phyloP scores from a whole-genome alignment of 345 rosid species.

The Sisymbrium altissimum region DNA sequence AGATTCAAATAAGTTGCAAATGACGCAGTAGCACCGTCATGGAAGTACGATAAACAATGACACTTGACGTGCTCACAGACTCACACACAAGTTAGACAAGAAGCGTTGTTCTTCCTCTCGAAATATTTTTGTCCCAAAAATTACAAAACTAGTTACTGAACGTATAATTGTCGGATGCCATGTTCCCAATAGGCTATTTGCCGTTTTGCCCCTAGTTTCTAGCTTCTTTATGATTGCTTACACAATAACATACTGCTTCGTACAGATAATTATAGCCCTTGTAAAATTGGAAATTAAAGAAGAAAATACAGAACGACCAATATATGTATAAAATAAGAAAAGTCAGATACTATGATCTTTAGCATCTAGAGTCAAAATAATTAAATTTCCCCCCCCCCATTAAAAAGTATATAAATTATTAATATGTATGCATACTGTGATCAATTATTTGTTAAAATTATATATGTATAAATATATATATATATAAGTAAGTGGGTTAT shows the following conservation, averaged over 20 bases:
- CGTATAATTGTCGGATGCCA: neutral
- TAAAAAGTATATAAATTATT: neutral
- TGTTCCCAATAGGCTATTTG: neutral
- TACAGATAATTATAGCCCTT: too few species aligned
- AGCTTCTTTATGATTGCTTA: neutral
- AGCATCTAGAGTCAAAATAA: neutral
- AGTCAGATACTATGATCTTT: constrained; percentile 8
- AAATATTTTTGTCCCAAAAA: too few species aligned
- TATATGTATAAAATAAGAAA: constrained; percentile 10
- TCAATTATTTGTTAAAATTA: constrained; percentile 9
- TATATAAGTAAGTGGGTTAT: neutral
- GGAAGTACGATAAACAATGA: too few species aligned
- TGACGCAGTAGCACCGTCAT: too few species aligned
- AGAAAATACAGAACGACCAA: neutral
- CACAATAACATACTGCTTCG: neutral
- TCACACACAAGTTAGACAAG: too few species aligned
- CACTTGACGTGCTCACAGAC: too few species aligned
- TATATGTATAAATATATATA: neutral
- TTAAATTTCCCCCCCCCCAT: neutral
- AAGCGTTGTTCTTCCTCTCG: too few species aligned
- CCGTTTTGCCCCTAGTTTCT: neutral
- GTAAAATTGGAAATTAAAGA: neutral
- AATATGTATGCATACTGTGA: neutral
- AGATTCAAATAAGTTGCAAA: too few species aligned
- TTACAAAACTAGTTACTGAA: neutral